Evolutionary conservation across 2,329 filamentous ascomycete species (phyloP).

Genomic region (Aspergillus sp.): DNA sequence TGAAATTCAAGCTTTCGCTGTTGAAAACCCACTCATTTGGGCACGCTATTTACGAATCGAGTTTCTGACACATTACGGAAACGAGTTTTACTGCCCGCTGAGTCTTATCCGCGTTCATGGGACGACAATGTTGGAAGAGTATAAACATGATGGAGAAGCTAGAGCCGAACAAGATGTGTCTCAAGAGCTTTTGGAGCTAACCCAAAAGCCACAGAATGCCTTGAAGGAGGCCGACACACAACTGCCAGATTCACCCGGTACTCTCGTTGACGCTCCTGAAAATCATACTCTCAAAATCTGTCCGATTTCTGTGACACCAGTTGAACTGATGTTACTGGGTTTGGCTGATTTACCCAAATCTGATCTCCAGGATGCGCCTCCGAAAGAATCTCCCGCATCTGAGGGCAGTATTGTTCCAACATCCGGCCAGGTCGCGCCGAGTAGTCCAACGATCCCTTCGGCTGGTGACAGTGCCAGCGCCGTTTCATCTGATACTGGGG

Average conservation of each 20-base stretch:
- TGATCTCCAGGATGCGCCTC: slow-evolving; percentile 18
- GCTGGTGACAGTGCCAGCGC: slow-evolving; percentile 3
- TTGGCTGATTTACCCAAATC: slow-evolving; percentile 15
- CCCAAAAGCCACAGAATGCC: slow-evolving; percentile 18
- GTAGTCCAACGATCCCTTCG: slow-evolving; percentile 2
- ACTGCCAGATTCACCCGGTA: background rate
- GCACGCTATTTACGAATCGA: slow-evolving; percentile 90
- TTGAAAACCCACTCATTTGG: slow-evolving; percentile 96
- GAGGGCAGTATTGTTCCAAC: slow-evolving; percentile 16
- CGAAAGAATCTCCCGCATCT: slow-evolving; percentile 1
- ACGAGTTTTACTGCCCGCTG: slow-evolving; percentile 93
- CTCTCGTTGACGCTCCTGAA: slow-evolving; percentile 24
- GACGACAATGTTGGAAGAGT: slow-evolving; percentile 90
- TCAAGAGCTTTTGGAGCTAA: slow-evolving; percentile 45
- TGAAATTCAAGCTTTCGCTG: slow-evolving; percentile 88
- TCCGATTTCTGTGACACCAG: slow-evolving; percentile 14
- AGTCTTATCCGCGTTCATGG: slow-evolving; percentile 90
- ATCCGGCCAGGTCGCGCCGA: slow-evolving; percentile 23
- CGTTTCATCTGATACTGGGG: slow-evolving; percentile 16
- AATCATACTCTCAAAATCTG: slow-evolving; percentile 20
- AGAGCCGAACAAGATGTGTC: slow-evolving; percentile 62
- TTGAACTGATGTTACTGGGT: slow-evolving; percentile 17
- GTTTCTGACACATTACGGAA: slow-evolving; percentile 89
- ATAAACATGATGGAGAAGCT: slow-evolving; percentile 78
- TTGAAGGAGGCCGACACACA: slow-evolving; percentile 20